Evolutionary conservation across 2,329 filamentous ascomycete genomes (phyloP).

Genomic region (Neoascochyta sp.): DNA sequence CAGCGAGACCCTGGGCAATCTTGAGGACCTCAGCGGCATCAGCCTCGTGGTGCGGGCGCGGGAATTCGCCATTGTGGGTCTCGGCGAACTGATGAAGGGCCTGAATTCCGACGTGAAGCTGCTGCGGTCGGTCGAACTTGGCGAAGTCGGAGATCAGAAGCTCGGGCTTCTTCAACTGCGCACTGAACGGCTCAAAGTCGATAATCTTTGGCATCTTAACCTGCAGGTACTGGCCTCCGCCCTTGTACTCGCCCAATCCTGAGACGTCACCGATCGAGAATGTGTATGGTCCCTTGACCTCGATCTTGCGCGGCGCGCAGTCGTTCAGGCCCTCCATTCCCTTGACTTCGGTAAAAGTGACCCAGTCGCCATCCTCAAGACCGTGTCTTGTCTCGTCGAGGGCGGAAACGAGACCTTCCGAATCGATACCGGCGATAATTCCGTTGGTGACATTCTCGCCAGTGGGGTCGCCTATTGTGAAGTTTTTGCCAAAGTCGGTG

Average conservation of each 20-base stretch:
- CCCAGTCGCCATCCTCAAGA: constrained; percentile 91
- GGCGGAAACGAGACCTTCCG: constrained; percentile 86
- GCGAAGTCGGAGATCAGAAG: constrained; percentile 91
- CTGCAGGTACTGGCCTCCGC: constrained; percentile 86
- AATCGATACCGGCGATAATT: constrained; percentile 85
- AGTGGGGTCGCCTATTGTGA: constrained; percentile 83
- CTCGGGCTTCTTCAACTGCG: constrained; percentile 80
- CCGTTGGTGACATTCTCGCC: constrained; percentile 84
- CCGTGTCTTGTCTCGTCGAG: constrained; percentile 94
- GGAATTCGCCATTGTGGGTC: constrained; percentile 65
- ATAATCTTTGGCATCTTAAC: constrained; percentile 98
- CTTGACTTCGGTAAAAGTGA: constrained; percentile 89
- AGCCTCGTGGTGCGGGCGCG: constrained; percentile 75
- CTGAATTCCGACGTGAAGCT: constrained; percentile 89
- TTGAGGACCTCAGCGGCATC: constrained; percentile 77
- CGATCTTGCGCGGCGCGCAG: constrained; percentile 80
- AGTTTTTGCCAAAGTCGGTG: constrained; percentile 94
- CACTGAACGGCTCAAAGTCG: constrained; percentile 77
- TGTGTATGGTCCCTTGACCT: constrained; percentile 90
- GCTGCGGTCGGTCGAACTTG: constrained; percentile 91
- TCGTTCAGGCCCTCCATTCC: constrained; percentile 88
- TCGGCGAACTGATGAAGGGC: constrained; percentile 84
- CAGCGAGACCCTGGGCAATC: constrained; percentile 69
- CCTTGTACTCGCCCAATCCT: constrained; percentile 78
- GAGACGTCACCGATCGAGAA: constrained; percentile 96